These are phyloP conservation scores for Phytophthora chlamydospora DNA, from an alignment of 352 stramenopile species.

Conservation along the genomic window DNA sequence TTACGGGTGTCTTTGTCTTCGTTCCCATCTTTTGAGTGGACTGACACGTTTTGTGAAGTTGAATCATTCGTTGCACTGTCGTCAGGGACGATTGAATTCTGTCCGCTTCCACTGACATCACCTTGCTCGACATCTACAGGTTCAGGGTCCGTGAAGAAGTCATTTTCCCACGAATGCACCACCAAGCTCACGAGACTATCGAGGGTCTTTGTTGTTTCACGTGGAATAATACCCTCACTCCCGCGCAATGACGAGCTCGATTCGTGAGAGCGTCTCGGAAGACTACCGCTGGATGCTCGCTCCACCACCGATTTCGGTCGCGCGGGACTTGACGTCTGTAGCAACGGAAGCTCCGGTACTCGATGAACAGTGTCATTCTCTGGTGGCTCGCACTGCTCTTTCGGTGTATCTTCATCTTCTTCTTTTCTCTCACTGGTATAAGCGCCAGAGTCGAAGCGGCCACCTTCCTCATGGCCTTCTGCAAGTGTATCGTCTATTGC, in stretches of 20 bases:
- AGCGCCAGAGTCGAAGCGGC: not conserved
- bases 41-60: not conserved
- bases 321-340: conserved; percentile 14
- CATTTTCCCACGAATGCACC: conserved; percentile 55
- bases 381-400: not conserved
- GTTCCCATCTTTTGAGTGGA: not conserved
- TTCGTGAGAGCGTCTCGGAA: conserved; percentile 1
- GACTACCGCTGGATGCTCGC: not conserved
- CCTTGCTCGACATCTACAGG: conserved; percentile 3
- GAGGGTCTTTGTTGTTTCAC: conserved; percentile 32
- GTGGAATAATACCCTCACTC: not conserved
- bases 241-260: conserved; percentile 3
- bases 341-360: conserved; percentile 7
- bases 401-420: not conserved
- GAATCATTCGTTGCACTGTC: not conserved
- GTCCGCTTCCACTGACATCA: not conserved
- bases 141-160: conserved; percentile 18
- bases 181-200: conserved; percentile 56
- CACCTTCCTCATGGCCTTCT: not conserved
- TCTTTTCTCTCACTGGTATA: conserved; percentile 4
- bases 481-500: too few relatives aligned
- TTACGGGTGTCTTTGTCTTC: not conserved
- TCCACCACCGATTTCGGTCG: conserved; percentile 7
- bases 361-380: not conserved
- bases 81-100: not conserved